Base-by-base conservation (phyloP, 2,329 filamentous ascomycete genomes). In the Diaporthe amygdali region DNA sequence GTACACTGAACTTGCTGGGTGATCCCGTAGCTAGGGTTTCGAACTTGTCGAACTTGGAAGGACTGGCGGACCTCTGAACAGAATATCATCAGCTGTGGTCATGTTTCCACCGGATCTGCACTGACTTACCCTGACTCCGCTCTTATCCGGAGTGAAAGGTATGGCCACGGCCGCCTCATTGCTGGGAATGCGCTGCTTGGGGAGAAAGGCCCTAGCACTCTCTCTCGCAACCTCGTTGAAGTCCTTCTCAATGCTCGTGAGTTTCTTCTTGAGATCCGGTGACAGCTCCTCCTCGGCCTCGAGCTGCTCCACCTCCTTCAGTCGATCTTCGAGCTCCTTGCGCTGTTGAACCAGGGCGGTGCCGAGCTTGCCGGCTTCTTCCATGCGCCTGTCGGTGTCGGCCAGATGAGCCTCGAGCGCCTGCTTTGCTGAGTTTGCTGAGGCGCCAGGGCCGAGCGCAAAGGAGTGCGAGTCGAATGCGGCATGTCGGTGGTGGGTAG, bases 191-290 rank as follows among this genome's bases (percentile, higher is more conserved):
- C 94, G 90, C 80, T 95, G 95, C 76, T 96, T 96, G 41, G 91
- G 93, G 72, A 98, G 84, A 79, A 98, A 96, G 2, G 94, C 95
- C 74, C 96, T 89, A 52, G 96, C 94, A 59, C 93, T 96, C 80
- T 98, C 96, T 74, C 93, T 89, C 15, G 95, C 95, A 56, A 98
- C 92, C 79, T 98, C 95, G 80, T 97, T 96, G 84, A 97, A 98
- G 78, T 99, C 96, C 81, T 91, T 94, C 81, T 99, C 96, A 72
- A 99, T 91, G 74, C 97, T 95, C 17, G 90, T 87, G 67, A 99
- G 88, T 82, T 93, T 95, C 77, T 92, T 89, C 72, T 93, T 93
- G 77, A 99, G 84, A 75, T 97, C 95, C 4, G 93, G 91, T 0
- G 92, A 92, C 66, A 98, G 90, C 73, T 97, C 93, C 30, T 90